phyloP scores from a whole-genome alignment of 169 alveolate species.

The Haemoproteus tartakovskyi region DNA sequence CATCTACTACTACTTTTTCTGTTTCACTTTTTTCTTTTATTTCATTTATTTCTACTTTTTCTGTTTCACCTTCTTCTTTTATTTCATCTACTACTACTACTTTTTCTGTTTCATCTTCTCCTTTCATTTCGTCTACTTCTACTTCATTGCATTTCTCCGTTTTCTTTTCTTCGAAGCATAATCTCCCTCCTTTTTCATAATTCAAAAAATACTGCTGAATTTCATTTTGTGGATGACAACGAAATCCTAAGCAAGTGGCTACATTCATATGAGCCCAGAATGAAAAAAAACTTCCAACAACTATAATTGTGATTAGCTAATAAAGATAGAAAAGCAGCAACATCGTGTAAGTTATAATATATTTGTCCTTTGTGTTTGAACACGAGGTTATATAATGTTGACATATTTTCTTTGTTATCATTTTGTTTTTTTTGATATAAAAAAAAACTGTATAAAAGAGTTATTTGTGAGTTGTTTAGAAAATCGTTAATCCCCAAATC shows the following conservation, averaged over 20 bases:
- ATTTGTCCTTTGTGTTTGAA: too few relatives aligned
- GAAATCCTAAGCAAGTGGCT: conserved; percentile 8
- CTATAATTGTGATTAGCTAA: conserved; percentile 8
- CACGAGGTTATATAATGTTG: too few relatives aligned
- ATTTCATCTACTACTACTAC: not conserved
- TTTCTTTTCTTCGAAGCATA: not conserved
- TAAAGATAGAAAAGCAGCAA: conserved; percentile 26
- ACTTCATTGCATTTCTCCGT: not conserved
- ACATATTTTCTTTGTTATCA: too few relatives aligned
- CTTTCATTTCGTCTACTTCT: not conserved
- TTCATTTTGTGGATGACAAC: too few relatives aligned
- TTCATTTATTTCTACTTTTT: not conserved
- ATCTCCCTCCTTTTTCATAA: too few relatives aligned
- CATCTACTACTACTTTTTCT: not conserved
- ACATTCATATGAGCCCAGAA: conserved; percentile 28
- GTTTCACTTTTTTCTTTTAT: not conserved
- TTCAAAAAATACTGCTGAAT: too few relatives aligned
- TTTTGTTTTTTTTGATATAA: too few relatives aligned
- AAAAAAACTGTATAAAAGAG: too few relatives aligned
- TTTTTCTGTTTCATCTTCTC: not conserved
- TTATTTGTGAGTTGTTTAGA: too few relatives aligned
- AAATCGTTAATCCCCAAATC: too few relatives aligned
- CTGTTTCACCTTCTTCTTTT: not conserved
- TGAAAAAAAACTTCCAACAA: conserved; percentile 12
- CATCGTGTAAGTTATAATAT: conserved; percentile 45